Evolutionary conservation across 2,329 filamentous ascomycete species (phyloP), one percentile per base, ranked within the genome.

Genomic region (Hypoxylon sp.): DNA sequence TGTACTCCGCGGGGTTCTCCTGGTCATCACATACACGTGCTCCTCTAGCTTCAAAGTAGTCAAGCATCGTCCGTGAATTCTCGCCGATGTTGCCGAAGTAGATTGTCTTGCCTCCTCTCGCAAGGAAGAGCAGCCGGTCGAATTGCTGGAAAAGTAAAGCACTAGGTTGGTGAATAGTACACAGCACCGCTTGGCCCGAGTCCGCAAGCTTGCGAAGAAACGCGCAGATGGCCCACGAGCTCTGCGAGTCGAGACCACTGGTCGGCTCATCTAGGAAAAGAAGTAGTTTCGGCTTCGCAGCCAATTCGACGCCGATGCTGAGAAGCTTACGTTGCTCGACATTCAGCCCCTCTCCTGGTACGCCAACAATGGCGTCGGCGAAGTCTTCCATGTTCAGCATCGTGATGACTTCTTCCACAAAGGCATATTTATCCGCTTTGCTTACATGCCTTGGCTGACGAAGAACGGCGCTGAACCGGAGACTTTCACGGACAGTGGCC

Each of bases 281-380:
- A 5, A 53, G 25, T 12, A 46, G 37, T 3, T 48, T 58, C 5
- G 94, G 94, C 81, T 94, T 96, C 4, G 94, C 94, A 41, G 92
- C 93, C n/a, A 97, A 85, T 77, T 97, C 94, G 16, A 97, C 93
- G 78, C 92, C 94, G 67, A 97, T 96, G 0, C 93, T 97, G 11
- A 97, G 84, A 72, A 92, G 90, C 77, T 89, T 89, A 45, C 86
- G 81, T 77, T 89, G 87, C 71, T 89, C 87, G 30, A 58, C 54
- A 16, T 58, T 58, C 4, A 91, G 83, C 78, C 92, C 93, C 14
- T 94, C 91, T 65, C 93, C 93, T 3, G 92, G 92, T 16, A 95
- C 90, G 82, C 94, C 94, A 56, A 97, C 91, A 41, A 97, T 84
- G 12, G 94, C 93, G 77, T 96, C 93, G 14, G 93, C 92, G 73